Conservation (phyloP, 2,329 filamentous ascomycete genomes). For the Hirsutella minnesotensis region DNA sequence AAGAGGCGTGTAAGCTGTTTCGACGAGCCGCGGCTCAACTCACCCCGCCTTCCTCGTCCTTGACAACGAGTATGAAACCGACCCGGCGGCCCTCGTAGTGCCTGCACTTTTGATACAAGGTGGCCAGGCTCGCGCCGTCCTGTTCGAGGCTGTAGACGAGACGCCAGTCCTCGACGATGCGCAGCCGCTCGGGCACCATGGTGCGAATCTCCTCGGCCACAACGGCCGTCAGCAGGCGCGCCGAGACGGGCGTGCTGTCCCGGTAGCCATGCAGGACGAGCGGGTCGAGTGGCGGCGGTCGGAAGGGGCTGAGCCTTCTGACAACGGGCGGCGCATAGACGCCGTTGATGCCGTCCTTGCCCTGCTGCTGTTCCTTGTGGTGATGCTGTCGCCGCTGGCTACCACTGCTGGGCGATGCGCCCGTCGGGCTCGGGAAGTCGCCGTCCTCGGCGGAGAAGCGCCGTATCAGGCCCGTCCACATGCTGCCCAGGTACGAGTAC, state of each 20-base stretch:
- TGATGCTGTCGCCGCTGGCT: constrained; percentile 6
- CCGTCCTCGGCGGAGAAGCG: constrained; percentile 46
- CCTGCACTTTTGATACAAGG: constrained; percentile 71
- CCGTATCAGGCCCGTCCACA: constrained; percentile 53
- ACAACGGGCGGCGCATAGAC: constrained; percentile 38
- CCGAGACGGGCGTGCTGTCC: constrained; percentile 43
- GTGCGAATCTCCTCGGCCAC: constrained; percentile 89
- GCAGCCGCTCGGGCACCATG: constrained; percentile 74
- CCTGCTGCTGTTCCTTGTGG: constrained; percentile 5
- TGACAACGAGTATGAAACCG: constrained; percentile 81
- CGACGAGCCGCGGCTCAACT: no score
- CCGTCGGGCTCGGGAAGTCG: constrained; percentile 16
- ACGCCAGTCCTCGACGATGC: constrained; percentile 78
- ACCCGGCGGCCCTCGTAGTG: constrained; percentile 56
- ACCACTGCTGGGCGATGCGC: constrained; percentile 9
- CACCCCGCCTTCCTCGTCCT: constrained; percentile 64
- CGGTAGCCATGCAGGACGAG: constrained; percentile 58
- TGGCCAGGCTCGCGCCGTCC: constrained; percentile 77
- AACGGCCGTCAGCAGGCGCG: constrained; percentile 55
- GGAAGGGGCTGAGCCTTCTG: constrained; percentile 65
- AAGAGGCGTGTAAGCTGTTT: no score
- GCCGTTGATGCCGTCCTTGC: constrained; percentile 38
- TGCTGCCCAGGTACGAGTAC: constrained; percentile 17
- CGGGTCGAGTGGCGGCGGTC: constrained; percentile 79
- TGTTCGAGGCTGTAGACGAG: constrained; percentile 84